phyloP scores from a whole-genome alignment of 2,329 filamentous ascomycete species.

The Alternaria gansuensis region DNA sequence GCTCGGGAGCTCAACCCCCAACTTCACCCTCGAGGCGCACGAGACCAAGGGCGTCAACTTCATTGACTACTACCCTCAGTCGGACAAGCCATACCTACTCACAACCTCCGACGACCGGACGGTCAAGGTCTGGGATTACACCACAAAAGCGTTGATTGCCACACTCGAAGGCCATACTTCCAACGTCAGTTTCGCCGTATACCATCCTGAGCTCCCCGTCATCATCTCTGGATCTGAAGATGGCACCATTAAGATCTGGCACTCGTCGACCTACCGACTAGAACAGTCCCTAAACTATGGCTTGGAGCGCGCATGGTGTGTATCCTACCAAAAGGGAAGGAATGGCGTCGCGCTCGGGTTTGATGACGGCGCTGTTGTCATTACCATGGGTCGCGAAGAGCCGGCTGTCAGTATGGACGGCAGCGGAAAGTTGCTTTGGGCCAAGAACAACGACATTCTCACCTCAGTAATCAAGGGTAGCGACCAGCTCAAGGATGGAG shows the following conservation, averaged over 20 bases:
- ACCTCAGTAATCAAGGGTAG: slow-evolving; percentile 94
- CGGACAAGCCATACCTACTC: slow-evolving; percentile 82
- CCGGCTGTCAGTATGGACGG: slow-evolving; percentile 97
- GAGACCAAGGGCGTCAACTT: slow-evolving; percentile 98
- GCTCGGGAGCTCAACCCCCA: slow-evolving; percentile 89
- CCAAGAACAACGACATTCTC: slow-evolving; percentile 92
- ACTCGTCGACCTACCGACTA: slow-evolving; percentile 94
- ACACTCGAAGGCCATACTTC: slow-evolving; percentile 97
- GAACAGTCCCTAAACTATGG: slow-evolving; percentile 97
- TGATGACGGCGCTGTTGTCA: slow-evolving; percentile 95
- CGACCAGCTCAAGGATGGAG: slow-evolving; percentile 87
- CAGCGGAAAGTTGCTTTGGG: slow-evolving; percentile 96
- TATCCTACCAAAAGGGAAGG: slow-evolving; percentile 91
- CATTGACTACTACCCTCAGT: slow-evolving; percentile 83
- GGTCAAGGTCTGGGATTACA: slow-evolving; percentile 99
- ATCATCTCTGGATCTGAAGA: slow-evolving; percentile 99
- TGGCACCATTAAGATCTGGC: slow-evolving; percentile 97
- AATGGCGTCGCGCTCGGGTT: slow-evolving; percentile 96
- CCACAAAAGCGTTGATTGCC: slow-evolving; percentile 94
- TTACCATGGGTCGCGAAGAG: slow-evolving; percentile 97
- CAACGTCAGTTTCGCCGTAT: slow-evolving; percentile 98
- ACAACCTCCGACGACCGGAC: slow-evolving; percentile 97
- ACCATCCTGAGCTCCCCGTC: slow-evolving; percentile 94
- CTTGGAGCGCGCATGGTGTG: slow-evolving; percentile 95
- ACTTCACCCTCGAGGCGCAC: slow-evolving; percentile 96